Evolutionary conservation across 805 yeast species (phyloP), one percentile per base, ranked within the genome.

Genomic region (Metschnikowia henanensis): DNA sequence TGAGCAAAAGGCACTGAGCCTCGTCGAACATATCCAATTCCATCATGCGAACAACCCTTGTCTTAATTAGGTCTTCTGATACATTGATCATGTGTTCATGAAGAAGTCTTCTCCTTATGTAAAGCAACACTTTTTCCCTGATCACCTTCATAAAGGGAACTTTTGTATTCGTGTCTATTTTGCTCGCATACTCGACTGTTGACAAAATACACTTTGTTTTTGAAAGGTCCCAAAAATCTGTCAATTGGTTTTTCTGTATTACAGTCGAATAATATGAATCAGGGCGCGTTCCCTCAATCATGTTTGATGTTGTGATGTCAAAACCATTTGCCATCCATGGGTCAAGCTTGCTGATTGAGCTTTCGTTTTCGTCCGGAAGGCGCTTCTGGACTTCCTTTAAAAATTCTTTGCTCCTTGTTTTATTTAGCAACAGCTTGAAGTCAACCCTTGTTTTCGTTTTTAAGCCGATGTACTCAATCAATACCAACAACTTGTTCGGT

Each of bases 21-120:
- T 44, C 44, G 29, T 39, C 46, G 18, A 57, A 57, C 34, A 55
- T 53, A 32, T 52, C 56, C 28, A 39, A 44, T 19, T 54, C 55
- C 52, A 53, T 54, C 59, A 58, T 48, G 17, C 45, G 47, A 25
- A 47, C 47, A n/a, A 58, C 36, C 16, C 57, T 46, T 12, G 41
- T 25, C 16, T 43, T 48, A 8, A 58, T 29, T n/a, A 31, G 9
- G n/a, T 41, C 43, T 13, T 30, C 38, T 19, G 23, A 28, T 5
- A 53, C 38, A 5, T 36, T 28, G 16, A 44, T 30, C 21, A 36
- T 23, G 25, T 38, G 42, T 29, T 45, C 50, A 16, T 47, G 41
- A 15, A 43, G 43, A 22, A 53, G 43, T 22, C 50, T 33, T 23
- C 42, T 26, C 36, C 34, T 38, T 30, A 50, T 37, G 22, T 45